These are phyloP conservation scores for Carex pumila DNA, from an alignment of 176 grass and related monocot genomes.

Conservation along the genomic window DNA sequence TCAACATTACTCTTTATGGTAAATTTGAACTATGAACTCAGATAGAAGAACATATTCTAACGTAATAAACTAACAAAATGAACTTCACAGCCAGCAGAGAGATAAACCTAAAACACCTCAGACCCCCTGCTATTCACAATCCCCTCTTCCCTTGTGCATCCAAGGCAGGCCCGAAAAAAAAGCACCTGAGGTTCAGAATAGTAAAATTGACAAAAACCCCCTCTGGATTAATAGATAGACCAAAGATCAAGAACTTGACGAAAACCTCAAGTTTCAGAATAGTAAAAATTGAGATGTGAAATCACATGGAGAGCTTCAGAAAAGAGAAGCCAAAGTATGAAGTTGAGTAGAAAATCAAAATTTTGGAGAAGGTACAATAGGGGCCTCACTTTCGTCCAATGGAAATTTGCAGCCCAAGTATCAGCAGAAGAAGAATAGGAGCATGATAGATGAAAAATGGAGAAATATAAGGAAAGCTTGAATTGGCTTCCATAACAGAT, in stretches of 20 bases:
- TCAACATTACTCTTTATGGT: not conserved
- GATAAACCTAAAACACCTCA: not conserved
- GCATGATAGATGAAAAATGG: not conserved
- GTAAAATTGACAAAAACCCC: too few relatives aligned
- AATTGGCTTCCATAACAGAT: conserved; percentile 3
- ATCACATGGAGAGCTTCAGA: not conserved
- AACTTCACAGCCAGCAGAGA: not conserved
- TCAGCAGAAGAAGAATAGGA: conserved; percentile 18
- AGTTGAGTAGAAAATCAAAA: conserved; percentile 1
- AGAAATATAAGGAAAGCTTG: not conserved
- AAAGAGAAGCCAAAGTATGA: not conserved
- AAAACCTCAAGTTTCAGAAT: not conserved
- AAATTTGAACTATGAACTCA: not conserved
- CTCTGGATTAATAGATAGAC: not conserved
- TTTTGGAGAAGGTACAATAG: not conserved
- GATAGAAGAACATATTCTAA: not conserved
- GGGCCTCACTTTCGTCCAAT: not conserved
- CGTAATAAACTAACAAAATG: not conserved
- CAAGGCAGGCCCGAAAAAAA: too few relatives aligned
- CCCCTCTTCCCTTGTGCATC: not conserved
- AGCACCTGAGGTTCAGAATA: too few relatives aligned
- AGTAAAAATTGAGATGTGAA: conserved; percentile 10
- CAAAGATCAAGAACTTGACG: not conserved
- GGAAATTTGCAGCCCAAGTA: not conserved
- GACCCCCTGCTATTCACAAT: not conserved